Evolutionary conservation across 148 eudicot genomes (phyloP).

Genomic region (Diospyros lotus): DNA sequence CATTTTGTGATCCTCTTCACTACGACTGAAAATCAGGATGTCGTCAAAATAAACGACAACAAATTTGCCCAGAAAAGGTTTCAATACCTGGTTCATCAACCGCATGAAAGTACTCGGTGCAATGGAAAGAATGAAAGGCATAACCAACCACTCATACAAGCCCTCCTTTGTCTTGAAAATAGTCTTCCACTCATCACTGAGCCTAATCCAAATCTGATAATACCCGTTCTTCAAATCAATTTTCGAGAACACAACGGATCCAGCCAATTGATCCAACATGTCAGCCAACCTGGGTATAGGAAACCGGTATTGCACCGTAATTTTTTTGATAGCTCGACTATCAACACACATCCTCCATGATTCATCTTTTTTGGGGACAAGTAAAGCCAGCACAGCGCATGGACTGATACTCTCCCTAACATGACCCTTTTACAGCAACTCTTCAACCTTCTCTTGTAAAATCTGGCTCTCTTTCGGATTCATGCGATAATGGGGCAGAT

Average conservation of each 20-base stretch:
- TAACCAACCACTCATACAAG: slow-evolving; percentile 1
- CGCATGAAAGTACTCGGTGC: not conserved
- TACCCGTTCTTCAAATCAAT: slow-evolving; percentile 4
- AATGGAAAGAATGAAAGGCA: slow-evolving; percentile 2
- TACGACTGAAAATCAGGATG: not conserved
- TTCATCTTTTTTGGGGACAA: too few species aligned
- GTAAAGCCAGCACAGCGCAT: too few species aligned
- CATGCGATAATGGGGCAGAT: too few species aligned
- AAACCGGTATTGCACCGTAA: not conserved
- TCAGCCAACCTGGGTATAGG: too few species aligned
- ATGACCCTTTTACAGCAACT: too few species aligned
- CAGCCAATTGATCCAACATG: not conserved
- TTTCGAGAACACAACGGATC: not conserved
- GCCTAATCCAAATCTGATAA: not conserved
- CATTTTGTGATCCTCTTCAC: not conserved
- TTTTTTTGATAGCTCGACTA: not conserved
- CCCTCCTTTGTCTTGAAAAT: not conserved
- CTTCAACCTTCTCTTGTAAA: too few species aligned
- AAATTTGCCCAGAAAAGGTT: not conserved
- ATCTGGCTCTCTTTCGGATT: too few species aligned
- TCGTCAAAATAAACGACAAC: not conserved
- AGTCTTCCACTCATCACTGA: not conserved
- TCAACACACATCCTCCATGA: not conserved
- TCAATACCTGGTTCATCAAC: not conserved
- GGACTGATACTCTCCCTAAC: too few species aligned